Percentiles rank a stretch among this genome's conserved stretches.
Evolutionary conservation across 2,329 filamentous ascomycete genomes (phyloP).

Genomic region (Dothistroma septosporum): DNA sequence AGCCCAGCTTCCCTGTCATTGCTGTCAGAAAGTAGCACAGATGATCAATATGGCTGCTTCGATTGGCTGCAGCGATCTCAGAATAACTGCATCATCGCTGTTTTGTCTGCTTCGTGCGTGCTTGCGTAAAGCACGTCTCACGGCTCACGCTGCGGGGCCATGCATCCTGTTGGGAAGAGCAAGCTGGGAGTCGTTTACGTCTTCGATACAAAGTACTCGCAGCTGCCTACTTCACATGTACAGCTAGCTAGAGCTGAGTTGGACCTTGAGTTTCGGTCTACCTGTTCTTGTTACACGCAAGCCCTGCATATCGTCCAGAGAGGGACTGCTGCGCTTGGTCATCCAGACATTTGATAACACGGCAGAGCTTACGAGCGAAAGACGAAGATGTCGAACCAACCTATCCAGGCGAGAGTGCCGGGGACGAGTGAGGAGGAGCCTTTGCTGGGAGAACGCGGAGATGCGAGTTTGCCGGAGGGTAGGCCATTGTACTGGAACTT

Average conservation of each 20-base stretch:
- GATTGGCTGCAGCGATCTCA: conserved; percentile 2
- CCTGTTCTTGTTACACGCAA: background rate
- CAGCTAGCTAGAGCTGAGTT: background rate
- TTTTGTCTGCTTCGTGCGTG: background rate
- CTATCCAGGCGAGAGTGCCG: conserved; percentile 22
- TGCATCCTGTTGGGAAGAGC: background rate
- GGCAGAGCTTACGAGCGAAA: background rate
- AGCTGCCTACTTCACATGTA: background rate
- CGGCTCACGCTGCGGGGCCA: background rate
- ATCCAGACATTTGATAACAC: background rate
- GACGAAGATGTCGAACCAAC: conserved; percentile 33
- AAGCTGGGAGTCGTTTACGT: background rate
- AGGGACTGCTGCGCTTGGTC: conserved; percentile 2
- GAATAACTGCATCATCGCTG: conserved; percentile 1
- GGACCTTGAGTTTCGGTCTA: background rate
- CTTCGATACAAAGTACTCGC: background rate
- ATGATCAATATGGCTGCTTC: background rate
- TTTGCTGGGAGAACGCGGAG: conserved; percentile 65
- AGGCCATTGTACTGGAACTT: conserved; percentile 67
- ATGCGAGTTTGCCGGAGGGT: conserved; percentile 65
- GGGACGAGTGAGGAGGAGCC: conserved; percentile 60
- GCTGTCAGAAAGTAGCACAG: background rate
- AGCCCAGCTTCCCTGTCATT: background rate
- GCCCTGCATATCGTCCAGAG: background rate
- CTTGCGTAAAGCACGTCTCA: background rate